Conservation (phyloP, 2,329 filamentous ascomycete genomes). For the Fusarium redolens region DNA sequence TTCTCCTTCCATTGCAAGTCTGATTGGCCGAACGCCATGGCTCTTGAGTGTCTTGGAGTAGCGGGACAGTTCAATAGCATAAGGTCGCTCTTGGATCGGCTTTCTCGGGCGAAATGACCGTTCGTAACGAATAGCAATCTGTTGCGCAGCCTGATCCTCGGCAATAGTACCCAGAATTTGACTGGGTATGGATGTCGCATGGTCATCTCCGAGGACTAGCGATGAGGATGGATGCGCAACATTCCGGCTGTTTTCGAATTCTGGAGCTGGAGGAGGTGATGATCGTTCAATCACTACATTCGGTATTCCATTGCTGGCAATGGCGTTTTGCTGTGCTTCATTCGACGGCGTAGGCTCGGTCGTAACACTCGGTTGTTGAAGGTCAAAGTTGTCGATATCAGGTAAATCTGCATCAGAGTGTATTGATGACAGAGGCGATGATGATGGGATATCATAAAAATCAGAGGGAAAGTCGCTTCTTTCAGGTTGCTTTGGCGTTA, state of each 20-base stretch:
- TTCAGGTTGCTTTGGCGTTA: slow-evolving; percentile 7
- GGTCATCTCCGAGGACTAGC: neutral
- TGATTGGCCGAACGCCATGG: slow-evolving; percentile 65
- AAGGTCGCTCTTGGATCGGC: slow-evolving; percentile 71
- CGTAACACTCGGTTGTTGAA: neutral
- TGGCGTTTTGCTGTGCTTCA: slow-evolving; percentile 2
- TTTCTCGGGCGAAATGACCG: slow-evolving; percentile 69
- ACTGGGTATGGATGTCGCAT: slow-evolving; percentile 20
- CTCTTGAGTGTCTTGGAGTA: slow-evolving; percentile 65
- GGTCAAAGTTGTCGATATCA: slow-evolving; percentile 35
- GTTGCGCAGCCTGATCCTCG: slow-evolving; percentile 41
- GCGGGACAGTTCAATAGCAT: slow-evolving; percentile 65
- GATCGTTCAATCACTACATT: slow-evolving; percentile 52
- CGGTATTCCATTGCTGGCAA: slow-evolving; percentile 50
- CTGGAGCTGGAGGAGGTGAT: slow-evolving; percentile 47
- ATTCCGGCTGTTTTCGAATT: slow-evolving; percentile 23
- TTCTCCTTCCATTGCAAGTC: slow-evolving; percentile 51
- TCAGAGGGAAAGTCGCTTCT: neutral
- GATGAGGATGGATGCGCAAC: neutral
- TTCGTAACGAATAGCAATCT: slow-evolving; percentile 51
- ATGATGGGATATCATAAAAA: slow-evolving; percentile 33
- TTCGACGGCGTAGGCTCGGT: neutral
- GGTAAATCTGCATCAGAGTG: slow-evolving; percentile 45
- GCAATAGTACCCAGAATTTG: slow-evolving; percentile 26
- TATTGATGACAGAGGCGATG: slow-evolving; percentile 52